Base-by-base conservation (phyloP, 2,329 filamentous ascomycete species). In the Phaeosphaeriaceae sp. region DNA sequence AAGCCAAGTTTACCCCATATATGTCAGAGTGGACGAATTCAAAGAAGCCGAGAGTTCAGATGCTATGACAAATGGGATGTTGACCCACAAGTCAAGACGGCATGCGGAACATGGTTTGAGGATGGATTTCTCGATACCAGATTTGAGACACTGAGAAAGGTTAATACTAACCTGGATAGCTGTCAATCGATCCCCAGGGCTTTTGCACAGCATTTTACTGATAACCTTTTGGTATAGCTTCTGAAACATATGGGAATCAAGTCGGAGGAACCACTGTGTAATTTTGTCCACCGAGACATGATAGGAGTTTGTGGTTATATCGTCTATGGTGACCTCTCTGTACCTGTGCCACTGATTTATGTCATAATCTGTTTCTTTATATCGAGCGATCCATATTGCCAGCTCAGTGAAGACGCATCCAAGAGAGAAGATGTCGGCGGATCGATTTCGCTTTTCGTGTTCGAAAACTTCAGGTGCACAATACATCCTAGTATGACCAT, bases 331-430 rank as follows among this genome's bases (percentile, higher is more conserved):
- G 15, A 15, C 29, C 15, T 48, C 23, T 21, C 50, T 26, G 15
- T 41, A 44, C 17, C 47, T 36, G 26, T 42, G 43, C 33, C 48
- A 57, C 13, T 52, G 50, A 5, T 42, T 37, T 15, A 60, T 43
- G n/a, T 42, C 21, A 9, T 38, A 43, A n/a, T 40, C 48, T n/a
- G 11, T 4, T 7, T n/a, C 9, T 8, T 26, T 26, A 26, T 7
- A 26, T 5, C n/a, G 15, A n/a, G 18, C 46, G 18, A 56, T 42
- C 26, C 37, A 50, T 15, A 45, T 51, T 2, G 38, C 35, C n/a
- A 61, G 43, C 30, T 61, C 56, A 23, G 51, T 52, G 36, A 51
- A 60, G 7, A 61, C 51, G 26, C 56, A 61, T 11, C 58, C 56
- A 9, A 61, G 45, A 1, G 59, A 62, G 37, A 62, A 62, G 1